These are phyloP conservation scores for Clonostachys chloroleuca DNA, from an alignment of 2,329 filamentous ascomycete genomes.

Conservation along the genomic window DNA sequence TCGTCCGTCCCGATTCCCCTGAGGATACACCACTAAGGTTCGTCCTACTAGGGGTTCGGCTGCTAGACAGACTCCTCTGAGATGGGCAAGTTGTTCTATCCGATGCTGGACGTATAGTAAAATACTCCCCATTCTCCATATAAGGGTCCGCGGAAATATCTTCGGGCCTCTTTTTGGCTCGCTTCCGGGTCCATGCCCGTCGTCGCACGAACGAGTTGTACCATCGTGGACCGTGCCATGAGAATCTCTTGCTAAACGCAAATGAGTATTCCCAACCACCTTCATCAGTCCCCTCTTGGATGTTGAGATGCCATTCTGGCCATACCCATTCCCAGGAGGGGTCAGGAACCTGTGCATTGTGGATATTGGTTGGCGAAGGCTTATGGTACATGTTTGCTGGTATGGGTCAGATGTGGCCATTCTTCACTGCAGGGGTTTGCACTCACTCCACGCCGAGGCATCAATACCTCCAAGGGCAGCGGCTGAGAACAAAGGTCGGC, in stretches of 20 bases:
- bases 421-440: not conserved
- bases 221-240: slow-evolving; percentile 90
- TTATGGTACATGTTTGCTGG: slow-evolving; percentile 59
- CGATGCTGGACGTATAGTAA: slow-evolving; percentile 62
- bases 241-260: slow-evolving; percentile 68
- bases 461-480: slow-evolving; percentile 84
- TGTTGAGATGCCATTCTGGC: slow-evolving; percentile 59
- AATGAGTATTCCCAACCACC: slow-evolving; percentile 97
- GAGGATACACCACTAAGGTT: slow-evolving; percentile 28
- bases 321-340: slow-evolving; percentile 90
- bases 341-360: slow-evolving; percentile 88
- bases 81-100: slow-evolving; percentile 16
- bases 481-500: slow-evolving; percentile 82
- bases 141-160: slow-evolving; percentile 51
- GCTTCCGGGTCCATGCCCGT: slow-evolving; percentile 80
- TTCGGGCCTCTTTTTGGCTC: slow-evolving; percentile 54
- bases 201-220: slow-evolving; percentile 93
- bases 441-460: slow-evolving; percentile 70
- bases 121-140: slow-evolving; percentile 73
- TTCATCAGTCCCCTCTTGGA: slow-evolving; percentile 75
- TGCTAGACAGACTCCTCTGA: slow-evolving; percentile 23
- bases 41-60: slow-evolving; percentile 23
- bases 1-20: slow-evolving; percentile 46
- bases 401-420: slow-evolving; percentile 1
- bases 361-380: slow-evolving; percentile 61